Conservation (phyloP, 768 basidiomycete species). For the Kwoniella heveanensis region DNA sequence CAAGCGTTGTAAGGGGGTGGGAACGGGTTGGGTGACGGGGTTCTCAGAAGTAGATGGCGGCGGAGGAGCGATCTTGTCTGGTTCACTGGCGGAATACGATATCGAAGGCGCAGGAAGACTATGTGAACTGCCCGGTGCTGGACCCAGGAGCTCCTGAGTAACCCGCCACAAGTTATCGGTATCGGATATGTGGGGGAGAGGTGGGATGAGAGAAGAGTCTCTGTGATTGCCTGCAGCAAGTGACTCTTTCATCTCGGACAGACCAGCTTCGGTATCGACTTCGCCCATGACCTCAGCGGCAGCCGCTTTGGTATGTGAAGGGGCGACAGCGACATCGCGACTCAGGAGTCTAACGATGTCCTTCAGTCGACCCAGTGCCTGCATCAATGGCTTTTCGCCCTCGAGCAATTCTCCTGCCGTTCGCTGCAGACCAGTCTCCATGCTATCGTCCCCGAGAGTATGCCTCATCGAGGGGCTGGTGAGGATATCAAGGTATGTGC, state of each 20-base stretch:
- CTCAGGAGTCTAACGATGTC: constrained; percentile 41
- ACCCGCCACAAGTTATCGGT: constrained; percentile 49
- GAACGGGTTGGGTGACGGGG: constrained; percentile 12
- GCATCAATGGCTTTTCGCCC: constrained; percentile 52
- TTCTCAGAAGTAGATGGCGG: not conserved
- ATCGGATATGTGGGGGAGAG: constrained; percentile 42
- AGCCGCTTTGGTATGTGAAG: not conserved
- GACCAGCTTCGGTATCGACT: not conserved
- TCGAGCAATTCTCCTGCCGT: constrained; percentile 56
- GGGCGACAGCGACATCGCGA: constrained; percentile 27
- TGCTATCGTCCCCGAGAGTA: constrained; percentile 52
- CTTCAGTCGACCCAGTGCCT: constrained; percentile 46
- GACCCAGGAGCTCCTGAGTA: constrained; percentile 39
- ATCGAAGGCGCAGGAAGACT: constrained; percentile 26
- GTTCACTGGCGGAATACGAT: constrained; percentile 25
- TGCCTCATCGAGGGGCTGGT: constrained; percentile 52
- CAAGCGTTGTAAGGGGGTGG: constrained; percentile 49
- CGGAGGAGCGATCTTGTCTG: constrained; percentile 17
- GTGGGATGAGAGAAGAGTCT: constrained; percentile 20
- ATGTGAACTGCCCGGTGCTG: not conserved
- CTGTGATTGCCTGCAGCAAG: constrained; percentile 1
- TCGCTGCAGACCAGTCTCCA: constrained; percentile 53
- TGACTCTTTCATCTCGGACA: constrained; percentile 2
- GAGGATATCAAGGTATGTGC: constrained; percentile 52
- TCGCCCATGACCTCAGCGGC: constrained; percentile 2